These are phyloP conservation scores for Allodekkera sacchari DNA, from an alignment of 805 yeast genomes.

Conservation along the genomic window DNA sequence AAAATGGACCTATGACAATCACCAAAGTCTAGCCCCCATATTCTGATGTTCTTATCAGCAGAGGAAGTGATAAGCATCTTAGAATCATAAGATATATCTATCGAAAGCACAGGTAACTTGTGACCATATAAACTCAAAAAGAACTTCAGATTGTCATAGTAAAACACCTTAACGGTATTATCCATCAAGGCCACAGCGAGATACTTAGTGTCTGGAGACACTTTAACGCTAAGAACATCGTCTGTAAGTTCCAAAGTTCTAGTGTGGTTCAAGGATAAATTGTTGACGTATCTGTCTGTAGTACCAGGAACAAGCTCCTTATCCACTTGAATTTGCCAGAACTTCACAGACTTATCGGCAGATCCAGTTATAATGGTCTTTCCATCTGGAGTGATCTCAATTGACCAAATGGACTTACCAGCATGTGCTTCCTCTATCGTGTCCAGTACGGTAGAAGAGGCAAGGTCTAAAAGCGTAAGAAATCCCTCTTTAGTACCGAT, in stretches of 20 bases:
- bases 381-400: constrained; percentile 84
- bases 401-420: constrained; percentile 75
- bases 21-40: constrained; percentile 99
- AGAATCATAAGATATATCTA: constrained; percentile 85
- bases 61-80: constrained; percentile 86
- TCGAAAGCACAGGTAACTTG: constrained; percentile 86
- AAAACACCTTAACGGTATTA: constrained; percentile 93
- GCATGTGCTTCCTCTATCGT: constrained; percentile 68
- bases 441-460: constrained; percentile 68
- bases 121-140: constrained; percentile 91
- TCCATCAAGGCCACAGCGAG: constrained; percentile 83
- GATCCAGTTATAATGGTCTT: constrained; percentile 83
- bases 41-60: constrained; percentile 94
- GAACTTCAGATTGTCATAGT: constrained; percentile 77
- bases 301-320: constrained; percentile 69
- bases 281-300: constrained; percentile 31
- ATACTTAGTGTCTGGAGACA: constrained; percentile 71
- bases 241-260: constrained; percentile 82
- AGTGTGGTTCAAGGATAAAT: constrained; percentile 57
- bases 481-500: constrained; percentile 86
- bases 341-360: constrained; percentile 82
- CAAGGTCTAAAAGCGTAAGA: constrained; percentile 76
- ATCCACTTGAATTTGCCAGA: constrained; percentile 76
- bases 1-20: constrained; percentile 96
- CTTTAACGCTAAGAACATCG: constrained; percentile 69